Evolutionary conservation across 805 yeast species (phyloP).

Genomic region (Schizosaccharomyces japonicus): DNA sequence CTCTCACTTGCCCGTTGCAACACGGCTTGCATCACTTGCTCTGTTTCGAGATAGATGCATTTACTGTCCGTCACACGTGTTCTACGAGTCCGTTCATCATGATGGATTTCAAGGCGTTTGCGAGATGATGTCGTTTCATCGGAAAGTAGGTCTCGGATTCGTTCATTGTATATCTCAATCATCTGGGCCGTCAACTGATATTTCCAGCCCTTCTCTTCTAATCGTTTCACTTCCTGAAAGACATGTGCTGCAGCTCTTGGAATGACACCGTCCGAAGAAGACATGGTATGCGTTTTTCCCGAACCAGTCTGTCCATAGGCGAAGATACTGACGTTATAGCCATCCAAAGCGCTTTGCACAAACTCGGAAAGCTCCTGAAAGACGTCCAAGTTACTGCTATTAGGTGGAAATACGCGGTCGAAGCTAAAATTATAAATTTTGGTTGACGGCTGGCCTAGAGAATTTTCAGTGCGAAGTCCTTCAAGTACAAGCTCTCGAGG

Average conservation of each 20-base stretch:
- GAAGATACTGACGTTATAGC: constrained; percentile 75
- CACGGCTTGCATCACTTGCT: constrained; percentile 26
- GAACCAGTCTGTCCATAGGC: constrained; percentile 96
- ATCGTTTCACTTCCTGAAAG: constrained; percentile 28
- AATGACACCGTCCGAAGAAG: constrained; percentile 52
- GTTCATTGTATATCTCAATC: constrained; percentile 75
- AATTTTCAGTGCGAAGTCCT: constrained; percentile 11
- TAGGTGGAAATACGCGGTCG: constrained; percentile 49
- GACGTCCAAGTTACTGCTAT: constrained; percentile 32
- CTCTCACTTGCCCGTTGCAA: constrained; percentile 33
- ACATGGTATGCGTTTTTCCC: constrained; percentile 84
- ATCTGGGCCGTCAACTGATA: constrained; percentile 48
- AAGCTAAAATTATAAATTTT: constrained; percentile 30
- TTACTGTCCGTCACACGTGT: constrained; percentile 42
- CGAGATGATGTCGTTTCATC: constrained; percentile 10
- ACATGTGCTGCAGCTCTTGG: constrained; percentile 52
- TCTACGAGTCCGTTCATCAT: constrained; percentile 32
- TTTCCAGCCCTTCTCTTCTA: constrained; percentile 36
- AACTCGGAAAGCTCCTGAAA: constrained; percentile 72
- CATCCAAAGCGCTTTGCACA: constrained; percentile 68
- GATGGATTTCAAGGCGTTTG: constrained; percentile 43
- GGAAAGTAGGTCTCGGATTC: constrained; percentile 43
- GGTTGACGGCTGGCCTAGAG: constrained; percentile 7
- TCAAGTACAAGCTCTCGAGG: constrained; percentile 12
- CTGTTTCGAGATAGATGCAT: constrained; percentile 23